Base-by-base conservation (phyloP, 2,329 filamentous ascomycete species). In the Huntiella bhutanensis region DNA sequence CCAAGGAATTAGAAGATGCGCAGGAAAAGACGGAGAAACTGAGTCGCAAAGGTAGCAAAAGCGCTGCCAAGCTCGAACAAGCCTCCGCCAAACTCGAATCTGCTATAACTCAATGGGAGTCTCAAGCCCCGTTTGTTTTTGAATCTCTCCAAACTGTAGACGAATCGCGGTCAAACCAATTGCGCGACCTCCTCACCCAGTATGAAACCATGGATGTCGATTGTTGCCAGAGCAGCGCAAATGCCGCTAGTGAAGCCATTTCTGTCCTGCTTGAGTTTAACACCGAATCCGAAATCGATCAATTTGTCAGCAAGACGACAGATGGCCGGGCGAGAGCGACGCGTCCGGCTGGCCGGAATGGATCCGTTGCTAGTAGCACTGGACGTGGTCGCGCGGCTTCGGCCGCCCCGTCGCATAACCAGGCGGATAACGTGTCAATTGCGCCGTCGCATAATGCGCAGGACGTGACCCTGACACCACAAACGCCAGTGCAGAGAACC, bases 121-220 rank as follows among this genome's bases (percentile, higher is more conserved):
- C 85, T 1, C 86, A 94, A 60, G 85, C 91, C 11, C 91, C 91
- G 1, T 96, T 84, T 61, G 81, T 95, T 51, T 95, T 93, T 57
- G 91, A 98, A 62, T 82, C 80, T 51, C 73, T 98, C 19, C 91
- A 98, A 60, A 80, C 83, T 4, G 67, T 92, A 32, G 91, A 98
- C 58, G 91, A 98, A 64, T 79, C 75, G 54, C 77, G 91, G 47
- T 68, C 92, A 53, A 94, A 95, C 60, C 81, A 92, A 57, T 69
- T 98, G 49, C 81, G 88, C 51, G 88, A 96, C 61, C 74, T 83
- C 36, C 71, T 98, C 50, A 96, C 91, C 1, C 87, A 95, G 57
- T 82, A 88, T 55, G 80, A 93, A 61, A 98, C 91, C 0, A 81
- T 93, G 58, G 88, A 96, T 60, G 75, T 84, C 22, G 91, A 98